phyloP scores from a whole-genome alignment of 345 rosid genomes.

The Citrus mangshanensis region DNA sequence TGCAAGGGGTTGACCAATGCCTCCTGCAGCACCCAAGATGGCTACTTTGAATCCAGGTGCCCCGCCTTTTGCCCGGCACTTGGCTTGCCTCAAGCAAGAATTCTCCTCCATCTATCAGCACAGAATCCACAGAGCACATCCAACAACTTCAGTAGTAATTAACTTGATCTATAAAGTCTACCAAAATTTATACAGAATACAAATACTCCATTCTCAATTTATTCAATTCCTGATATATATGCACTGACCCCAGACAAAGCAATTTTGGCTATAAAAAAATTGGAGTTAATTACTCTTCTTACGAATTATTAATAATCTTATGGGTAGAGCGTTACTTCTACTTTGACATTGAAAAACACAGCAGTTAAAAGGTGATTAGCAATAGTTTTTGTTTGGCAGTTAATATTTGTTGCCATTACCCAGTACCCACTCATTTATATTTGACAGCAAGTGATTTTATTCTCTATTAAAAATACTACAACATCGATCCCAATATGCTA shows the following conservation, averaged over 20 bases:
- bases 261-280: not conserved
- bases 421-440: too few species aligned
- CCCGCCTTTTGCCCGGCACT: constrained; percentile 73
- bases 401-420: not conserved
- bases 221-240: not conserved
- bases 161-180: not conserved
- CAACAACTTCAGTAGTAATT: not conserved
- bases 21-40: constrained; percentile 80
- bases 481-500: too few species aligned
- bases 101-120: constrained; percentile 45
- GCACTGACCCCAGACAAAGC: not conserved
- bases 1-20: constrained; percentile 70
- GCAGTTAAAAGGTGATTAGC: not conserved
- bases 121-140: not conserved
- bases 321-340: not conserved
- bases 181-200: not conserved
- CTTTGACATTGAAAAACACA: not conserved
- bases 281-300: not conserved
- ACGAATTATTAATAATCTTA: not conserved
- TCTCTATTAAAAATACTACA: too few species aligned
- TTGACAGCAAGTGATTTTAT: too few species aligned
- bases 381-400: too few species aligned
- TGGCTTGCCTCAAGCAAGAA: constrained; percentile 37
- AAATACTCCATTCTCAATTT: not conserved
- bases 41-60: constrained; percentile 78